Conservation (phyloP, 495 filamentous ascomycete species). For the Podospora conica region DNA sequence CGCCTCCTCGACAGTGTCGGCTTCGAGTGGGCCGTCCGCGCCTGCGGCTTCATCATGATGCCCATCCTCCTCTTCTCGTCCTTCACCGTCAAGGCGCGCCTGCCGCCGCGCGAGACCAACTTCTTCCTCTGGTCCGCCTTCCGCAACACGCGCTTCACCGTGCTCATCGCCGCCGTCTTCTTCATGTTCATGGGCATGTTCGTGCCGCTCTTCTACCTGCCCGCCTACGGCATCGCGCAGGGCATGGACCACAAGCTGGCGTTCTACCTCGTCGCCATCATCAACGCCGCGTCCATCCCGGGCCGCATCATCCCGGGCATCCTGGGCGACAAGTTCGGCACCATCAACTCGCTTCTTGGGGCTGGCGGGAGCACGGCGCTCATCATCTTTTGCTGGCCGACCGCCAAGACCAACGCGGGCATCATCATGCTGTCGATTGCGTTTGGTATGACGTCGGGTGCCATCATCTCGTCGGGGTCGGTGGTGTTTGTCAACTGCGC, state of each 20-base stretch:
- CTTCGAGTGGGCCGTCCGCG: conserved; percentile 70
- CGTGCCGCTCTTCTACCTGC: conserved; percentile 33
- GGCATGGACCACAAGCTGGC: conserved; percentile 56
- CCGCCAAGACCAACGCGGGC: background rate
- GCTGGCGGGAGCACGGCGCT: background rate
- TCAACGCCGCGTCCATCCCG: conserved; percentile 61
- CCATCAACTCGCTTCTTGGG: conserved; percentile 49
- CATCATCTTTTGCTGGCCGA: conserved; percentile 8
- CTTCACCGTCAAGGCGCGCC: conserved; percentile 57
- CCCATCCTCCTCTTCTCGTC: conserved; percentile 55
- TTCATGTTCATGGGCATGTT: conserved; percentile 69
- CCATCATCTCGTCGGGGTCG: conserved; percentile 41
- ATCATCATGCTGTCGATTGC: background rate
- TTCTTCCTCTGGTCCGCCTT: conserved; percentile 54
- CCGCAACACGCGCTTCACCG: conserved; percentile 49
- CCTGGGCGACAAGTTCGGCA: conserved; percentile 63
- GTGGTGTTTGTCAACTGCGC: conserved; percentile 39
- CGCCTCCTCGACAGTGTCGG: conserved; percentile 57
- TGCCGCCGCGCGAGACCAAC: conserved; percentile 49
- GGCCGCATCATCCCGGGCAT: conserved; percentile 72
- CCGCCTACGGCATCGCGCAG: conserved; percentile 65
- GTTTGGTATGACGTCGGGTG: conserved; percentile 2
- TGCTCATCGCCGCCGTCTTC: conserved; percentile 48
- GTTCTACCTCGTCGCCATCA: conserved; percentile 62
- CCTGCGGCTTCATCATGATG: conserved; percentile 63